Conservation (phyloP, 2,329 filamentous ascomycete species). For the Xylariaceae sp. region DNA sequence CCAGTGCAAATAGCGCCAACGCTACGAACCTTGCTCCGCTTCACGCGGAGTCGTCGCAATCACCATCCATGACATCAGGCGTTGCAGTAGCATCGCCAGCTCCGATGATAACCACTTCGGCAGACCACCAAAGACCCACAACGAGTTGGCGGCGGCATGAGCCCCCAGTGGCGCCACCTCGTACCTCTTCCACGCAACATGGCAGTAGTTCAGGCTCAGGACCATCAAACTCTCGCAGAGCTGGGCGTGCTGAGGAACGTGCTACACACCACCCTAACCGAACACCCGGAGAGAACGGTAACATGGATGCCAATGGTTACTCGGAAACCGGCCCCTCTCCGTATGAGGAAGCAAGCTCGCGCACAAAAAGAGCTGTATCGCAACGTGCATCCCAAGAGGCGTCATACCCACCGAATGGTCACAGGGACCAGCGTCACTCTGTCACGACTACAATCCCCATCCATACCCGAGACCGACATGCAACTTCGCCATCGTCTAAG, state of each 20-base stretch:
- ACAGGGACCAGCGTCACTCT: conserved; percentile 37
- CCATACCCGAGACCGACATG: conserved; percentile 37
- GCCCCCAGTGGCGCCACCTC: conserved; percentile 69
- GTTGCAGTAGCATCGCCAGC: conserved; percentile 40
- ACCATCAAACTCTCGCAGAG: conserved; percentile 39
- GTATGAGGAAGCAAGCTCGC: conserved; percentile 35
- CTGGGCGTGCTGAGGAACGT: conserved; percentile 42
- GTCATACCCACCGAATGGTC: conserved; percentile 35
- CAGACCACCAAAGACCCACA: conserved; percentile 40
- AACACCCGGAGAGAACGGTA: conserved; percentile 32
- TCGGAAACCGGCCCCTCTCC: conserved; percentile 22
- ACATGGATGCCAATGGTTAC: conserved; percentile 34
- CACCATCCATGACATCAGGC: conserved; percentile 44
- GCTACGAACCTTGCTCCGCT: conserved; percentile 23
- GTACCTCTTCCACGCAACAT: conserved; percentile 71
- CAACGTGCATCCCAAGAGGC: conserved; percentile 37
- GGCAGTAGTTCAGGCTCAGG: conserved; percentile 31
- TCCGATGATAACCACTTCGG: conserved; percentile 35
- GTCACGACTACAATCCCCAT: conserved; percentile 39
- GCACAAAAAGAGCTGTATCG: conserved; percentile 34
- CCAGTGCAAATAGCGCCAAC: conserved; percentile 46
- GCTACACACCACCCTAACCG: conserved; percentile 40
- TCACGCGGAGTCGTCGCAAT: conserved; percentile 31
- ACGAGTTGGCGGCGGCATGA: conserved; percentile 53
- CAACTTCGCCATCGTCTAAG: conserved; percentile 46